Evolutionary conservation across 495 filamentous ascomycete genomes (phyloP), one percentile per base, ranked within the genome.

Genomic region (Hypoxylon fuscum): DNA sequence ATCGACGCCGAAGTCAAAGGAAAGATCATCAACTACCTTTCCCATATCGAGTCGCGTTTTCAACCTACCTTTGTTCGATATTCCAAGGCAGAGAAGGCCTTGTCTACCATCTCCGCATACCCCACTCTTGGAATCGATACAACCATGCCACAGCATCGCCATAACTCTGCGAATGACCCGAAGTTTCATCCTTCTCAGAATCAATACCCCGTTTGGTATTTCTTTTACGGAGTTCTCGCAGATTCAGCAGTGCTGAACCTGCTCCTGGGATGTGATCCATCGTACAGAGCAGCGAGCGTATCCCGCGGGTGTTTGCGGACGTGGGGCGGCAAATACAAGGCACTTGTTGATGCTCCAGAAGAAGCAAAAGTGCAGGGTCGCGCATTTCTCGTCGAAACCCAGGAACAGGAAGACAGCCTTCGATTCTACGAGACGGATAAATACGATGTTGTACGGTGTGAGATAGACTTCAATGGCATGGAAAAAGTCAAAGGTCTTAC

Each of bases 381-480:
- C 14, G 74, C 76, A 17, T 81, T 73, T 52, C 18, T 57, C 15
- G 74, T 82, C 4, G 14, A 55, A 29, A 60, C 41, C 3, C 34
- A 46, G 38, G 74, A 75, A 10, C 55, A 77, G 40, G 77, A 82
- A 60, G 74, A 78, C 29, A 68, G 63, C 11, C 48, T 79, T 21
- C 44, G 70, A 21, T 41, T 42, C 3, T 77, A 78, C 44, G 77
- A 80, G 59, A 78, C 75, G 46, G 69, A 71, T 12, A 60, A 55
- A 7, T 80, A 81, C 52, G 78, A 79, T 49, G 76, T 80, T 2
- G 75, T 79, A 11, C 49, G 75, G 22, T 82, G 76, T 56, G n/a
- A n/a, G n/a, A n/a, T n/a, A n/a, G n/a, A n/a, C n/a, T n/a, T n/a
- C n/a, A n/a, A n/a, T n/a, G n/a, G n/a, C n/a, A n/a, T n/a, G n/a